Evolutionary conservation across 1,284 basidiomycete genomes (phyloP).

Genomic region (Xerocomus amazonicus): DNA sequence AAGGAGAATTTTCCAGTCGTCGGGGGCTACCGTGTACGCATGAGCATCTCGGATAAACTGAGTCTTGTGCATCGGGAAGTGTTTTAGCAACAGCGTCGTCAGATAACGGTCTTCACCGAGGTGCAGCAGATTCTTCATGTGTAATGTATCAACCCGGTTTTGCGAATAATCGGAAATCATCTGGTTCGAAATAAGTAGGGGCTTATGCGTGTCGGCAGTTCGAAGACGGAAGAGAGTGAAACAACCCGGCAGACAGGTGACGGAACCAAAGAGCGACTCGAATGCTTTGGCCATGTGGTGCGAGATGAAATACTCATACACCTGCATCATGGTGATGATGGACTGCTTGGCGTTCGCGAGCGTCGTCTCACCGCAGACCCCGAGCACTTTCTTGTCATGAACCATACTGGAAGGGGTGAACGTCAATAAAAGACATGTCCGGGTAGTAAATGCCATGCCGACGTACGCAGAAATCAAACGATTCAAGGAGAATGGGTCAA

Average conservation of each 20-base stretch:
- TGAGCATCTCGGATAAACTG: slow-evolving; percentile 93
- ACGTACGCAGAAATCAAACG: slow-evolving; percentile 87
- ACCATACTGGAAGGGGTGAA: slow-evolving; percentile 58
- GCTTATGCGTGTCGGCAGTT: slow-evolving; percentile 91
- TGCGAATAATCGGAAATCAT: slow-evolving; percentile 94
- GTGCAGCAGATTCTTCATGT: slow-evolving; percentile 96
- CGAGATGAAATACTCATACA: slow-evolving; percentile 98
- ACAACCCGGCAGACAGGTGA: slow-evolving; percentile 97
- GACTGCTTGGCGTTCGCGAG: slow-evolving; percentile 90
- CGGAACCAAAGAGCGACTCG: slow-evolving; percentile 93
- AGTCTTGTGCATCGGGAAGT: slow-evolving; percentile 90
- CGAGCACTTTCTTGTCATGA: slow-evolving; percentile 90
- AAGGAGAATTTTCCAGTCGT: slow-evolving; percentile 92
- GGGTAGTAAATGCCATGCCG: background rate
- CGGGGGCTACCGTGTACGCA: slow-evolving; percentile 88
- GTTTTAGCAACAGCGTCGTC: slow-evolving; percentile 92
- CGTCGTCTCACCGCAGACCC: slow-evolving; percentile 92
- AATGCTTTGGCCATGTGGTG: slow-evolving; percentile 99
- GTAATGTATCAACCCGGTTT: slow-evolving; percentile 94
- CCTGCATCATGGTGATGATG: slow-evolving; percentile 98
- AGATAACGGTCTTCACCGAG: slow-evolving; percentile 99
- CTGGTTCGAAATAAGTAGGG: slow-evolving; percentile 83
- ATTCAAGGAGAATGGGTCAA: slow-evolving; percentile 83
- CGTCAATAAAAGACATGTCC: background rate
- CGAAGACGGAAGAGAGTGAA: slow-evolving; percentile 93